phyloP scores from a whole-genome alignment of 768 basidiomycete genomes.

The Pleurotus salmoneostramineus region DNA sequence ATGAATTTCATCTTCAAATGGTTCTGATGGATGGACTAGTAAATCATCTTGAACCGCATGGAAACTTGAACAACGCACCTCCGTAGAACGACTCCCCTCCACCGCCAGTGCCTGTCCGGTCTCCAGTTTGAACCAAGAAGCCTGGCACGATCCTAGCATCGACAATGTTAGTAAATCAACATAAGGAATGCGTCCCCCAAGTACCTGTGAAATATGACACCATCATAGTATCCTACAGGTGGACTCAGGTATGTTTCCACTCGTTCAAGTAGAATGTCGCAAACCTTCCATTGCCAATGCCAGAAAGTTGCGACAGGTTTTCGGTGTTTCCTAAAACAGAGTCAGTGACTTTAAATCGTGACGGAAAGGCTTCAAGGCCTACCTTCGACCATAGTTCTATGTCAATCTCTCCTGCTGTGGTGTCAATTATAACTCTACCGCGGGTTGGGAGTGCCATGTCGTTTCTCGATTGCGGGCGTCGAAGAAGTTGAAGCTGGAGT shows the following conservation, averaged over 20 bases:
- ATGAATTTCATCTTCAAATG: conserved; percentile 93
- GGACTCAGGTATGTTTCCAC: background rate
- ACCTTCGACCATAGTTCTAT: conserved; percentile 92
- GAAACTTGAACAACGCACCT: conserved; percentile 37
- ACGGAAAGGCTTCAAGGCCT: background rate
- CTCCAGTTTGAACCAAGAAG: conserved; percentile 94
- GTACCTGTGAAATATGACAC: conserved; percentile 90
- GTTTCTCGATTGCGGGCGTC: background rate
- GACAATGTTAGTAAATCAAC: background rate
- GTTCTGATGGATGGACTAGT: conserved; percentile 45
- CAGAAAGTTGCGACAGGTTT: conserved; percentile 89
- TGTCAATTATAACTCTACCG: conserved; percentile 84
- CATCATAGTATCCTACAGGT: conserved; percentile 86
- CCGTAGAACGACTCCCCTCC: conserved; percentile 97
- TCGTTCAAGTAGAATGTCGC: conserved; percentile 24
- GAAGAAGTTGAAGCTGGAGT: too few species aligned
- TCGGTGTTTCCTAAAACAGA: conserved; percentile 75
- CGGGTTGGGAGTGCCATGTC: conserved; percentile 83
- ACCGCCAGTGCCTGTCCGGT: conserved; percentile 84
- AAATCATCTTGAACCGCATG: background rate
- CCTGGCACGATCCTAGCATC: conserved; percentile 71
- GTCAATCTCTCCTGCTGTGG: conserved; percentile 84
- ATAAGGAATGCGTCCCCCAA: background rate
- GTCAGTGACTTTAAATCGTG: background rate
- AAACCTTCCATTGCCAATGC: conserved; percentile 86